Evolutionary conservation across 225 moss, liverwort and hornwort genomes (phyloP).

Genomic region (Climacium dendroides): DNA sequence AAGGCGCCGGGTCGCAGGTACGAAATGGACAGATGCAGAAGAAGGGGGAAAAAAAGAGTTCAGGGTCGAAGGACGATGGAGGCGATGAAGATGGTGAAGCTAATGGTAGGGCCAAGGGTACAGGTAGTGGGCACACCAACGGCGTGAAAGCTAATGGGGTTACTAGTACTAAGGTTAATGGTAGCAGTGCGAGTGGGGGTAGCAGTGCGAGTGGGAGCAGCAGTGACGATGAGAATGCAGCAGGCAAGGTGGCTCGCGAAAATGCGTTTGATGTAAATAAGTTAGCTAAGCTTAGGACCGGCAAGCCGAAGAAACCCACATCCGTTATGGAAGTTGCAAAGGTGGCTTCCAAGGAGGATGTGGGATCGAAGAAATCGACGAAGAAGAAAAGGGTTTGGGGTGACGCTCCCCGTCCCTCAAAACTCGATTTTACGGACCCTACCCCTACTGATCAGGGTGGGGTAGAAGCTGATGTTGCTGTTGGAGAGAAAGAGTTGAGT

Average conservation of each 20-base stretch:
- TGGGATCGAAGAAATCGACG: slow-evolving; percentile 45
- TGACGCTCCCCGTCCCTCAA: slow-evolving; percentile 66
- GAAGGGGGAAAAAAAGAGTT: slow-evolving; percentile 53
- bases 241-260: slow-evolving; percentile 33
- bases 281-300: slow-evolving; percentile 66
- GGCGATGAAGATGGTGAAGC: slow-evolving; percentile 51
- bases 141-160: slow-evolving; percentile 51
- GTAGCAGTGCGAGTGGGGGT: slow-evolving; percentile 50
- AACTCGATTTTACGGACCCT: slow-evolving; percentile 79
- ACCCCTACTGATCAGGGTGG: slow-evolving; percentile 16
- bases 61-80: slow-evolving; percentile 9
- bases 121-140: slow-evolving; percentile 22
- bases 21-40: slow-evolving; percentile 38
- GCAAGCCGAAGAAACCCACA: slow-evolving; percentile 46
- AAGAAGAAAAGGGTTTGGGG: slow-evolving; percentile 97
- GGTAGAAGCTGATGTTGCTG: slow-evolving; percentile 12
- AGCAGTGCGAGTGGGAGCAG: slow-evolving; percentile 79
- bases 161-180: slow-evolving; percentile 21
- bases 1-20: slow-evolving; percentile 39
- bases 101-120: slow-evolving; percentile 11
- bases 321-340: slow-evolving; percentile 38
- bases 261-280: slow-evolving; percentile 94
- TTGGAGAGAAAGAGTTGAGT: slow-evolving; percentile 63
- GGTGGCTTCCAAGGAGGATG: slow-evolving; percentile 60
- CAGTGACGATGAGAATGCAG: slow-evolving; percentile 69